A percentile compares a stretch with the other conserved stretches of the same genome.
Evolutionary conservation across 1,139 yeast genomes (phyloP).

Genomic region (Spencermartinsiella ligniputridi): DNA sequence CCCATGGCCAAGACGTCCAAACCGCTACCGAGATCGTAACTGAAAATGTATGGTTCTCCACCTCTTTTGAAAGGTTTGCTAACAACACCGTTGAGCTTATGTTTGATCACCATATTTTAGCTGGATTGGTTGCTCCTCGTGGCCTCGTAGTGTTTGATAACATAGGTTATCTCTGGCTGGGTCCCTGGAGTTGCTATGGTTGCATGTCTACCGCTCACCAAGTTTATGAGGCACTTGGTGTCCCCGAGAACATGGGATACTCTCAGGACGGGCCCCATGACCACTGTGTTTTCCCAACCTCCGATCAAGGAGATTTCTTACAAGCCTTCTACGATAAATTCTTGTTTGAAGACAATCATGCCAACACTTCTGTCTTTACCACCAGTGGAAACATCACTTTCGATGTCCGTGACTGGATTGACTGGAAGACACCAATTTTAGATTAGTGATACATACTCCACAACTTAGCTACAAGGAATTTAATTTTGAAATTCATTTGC

Average conservation of each 20-base stretch:
- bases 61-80: constrained; percentile 6
- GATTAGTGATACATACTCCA: too few species aligned
- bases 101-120: constrained; percentile 8
- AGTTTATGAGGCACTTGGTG: constrained; percentile 7
- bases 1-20: constrained; percentile 4
- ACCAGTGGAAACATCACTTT: constrained; percentile 4
- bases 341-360: constrained; percentile 5
- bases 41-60: constrained; percentile 9
- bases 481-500: too few species aligned
- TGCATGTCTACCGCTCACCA: constrained; percentile 6
- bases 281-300: constrained; percentile 4
- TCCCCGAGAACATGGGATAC: constrained; percentile 4
- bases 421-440: constrained; percentile 8
- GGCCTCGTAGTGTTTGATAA: constrained; percentile 6
- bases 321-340: constrained; percentile 8
- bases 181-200: constrained; percentile 7
- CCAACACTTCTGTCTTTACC: constrained; percentile 6
- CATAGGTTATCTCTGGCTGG: constrained; percentile 7
- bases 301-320: constrained; percentile 7
- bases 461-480: too few species aligned
- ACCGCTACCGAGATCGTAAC: constrained; percentile 7
- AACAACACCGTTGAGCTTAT: constrained; percentile 7
- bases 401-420: constrained; percentile 4
- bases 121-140: constrained; percentile 9
- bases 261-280: constrained; percentile 10